Evolutionary conservation across 108 stramenopile species (phyloP).

Genomic region (Nitzschia sp.): DNA sequence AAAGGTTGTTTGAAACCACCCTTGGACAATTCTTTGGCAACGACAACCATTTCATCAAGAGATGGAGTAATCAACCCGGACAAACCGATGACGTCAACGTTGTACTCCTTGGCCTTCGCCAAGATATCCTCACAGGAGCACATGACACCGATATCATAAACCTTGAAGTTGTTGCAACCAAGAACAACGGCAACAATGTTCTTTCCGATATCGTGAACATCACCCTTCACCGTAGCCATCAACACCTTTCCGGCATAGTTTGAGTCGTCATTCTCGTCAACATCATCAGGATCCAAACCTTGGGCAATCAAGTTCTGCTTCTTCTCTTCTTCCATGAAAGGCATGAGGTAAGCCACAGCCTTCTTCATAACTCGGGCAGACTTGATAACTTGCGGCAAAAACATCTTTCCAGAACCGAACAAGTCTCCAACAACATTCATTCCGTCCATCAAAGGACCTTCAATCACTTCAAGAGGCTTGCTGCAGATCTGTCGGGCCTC

Average conservation of each 20-base stretch:
- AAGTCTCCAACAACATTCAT: conserved; percentile 99
- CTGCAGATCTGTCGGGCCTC: conserved; percentile 68
- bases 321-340: conserved; percentile 99
- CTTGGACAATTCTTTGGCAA: conserved; percentile 97
- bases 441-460: conserved; percentile 99
- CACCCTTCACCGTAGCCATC: conserved; percentile 99
- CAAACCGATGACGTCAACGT: conserved; percentile 96
- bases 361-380: conserved; percentile 99
- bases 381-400: conserved; percentile 99
- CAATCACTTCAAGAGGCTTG: conserved; percentile 96
- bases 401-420: conserved; percentile 99
- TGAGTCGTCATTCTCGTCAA: conserved; percentile 85
- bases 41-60: conserved; percentile 99
- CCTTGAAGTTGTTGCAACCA: conserved; percentile 99
- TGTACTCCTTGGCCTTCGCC: conserved; percentile 90
- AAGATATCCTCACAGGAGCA: conserved; percentile 93
- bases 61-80: conserved; percentile 99
- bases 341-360: conserved; percentile 97
- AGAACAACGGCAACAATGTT: conserved; percentile 99
- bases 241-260: conserved; percentile 94
- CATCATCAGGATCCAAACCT: conserved; percentile 83
- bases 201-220: conserved; percentile 99
- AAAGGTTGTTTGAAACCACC: conserved; percentile 92
- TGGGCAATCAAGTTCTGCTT: conserved; percentile 71
- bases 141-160: conserved; percentile 99